phyloP scores from a whole-genome alignment of 1,284 basidiomycete species.

The Rhodotorula sp. region DNA sequence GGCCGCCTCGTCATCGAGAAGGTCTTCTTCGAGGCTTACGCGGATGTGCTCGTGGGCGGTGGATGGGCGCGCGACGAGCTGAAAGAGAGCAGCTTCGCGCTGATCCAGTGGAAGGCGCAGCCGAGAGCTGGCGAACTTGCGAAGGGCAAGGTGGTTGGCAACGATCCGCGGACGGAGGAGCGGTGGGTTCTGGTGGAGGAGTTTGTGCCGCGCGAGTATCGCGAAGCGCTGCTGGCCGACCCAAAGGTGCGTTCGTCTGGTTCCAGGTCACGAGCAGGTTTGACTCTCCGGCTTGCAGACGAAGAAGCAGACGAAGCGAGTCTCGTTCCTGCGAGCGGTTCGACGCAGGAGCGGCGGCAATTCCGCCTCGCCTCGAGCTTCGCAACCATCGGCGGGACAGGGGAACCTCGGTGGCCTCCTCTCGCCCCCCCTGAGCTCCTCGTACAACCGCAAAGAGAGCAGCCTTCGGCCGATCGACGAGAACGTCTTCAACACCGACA shows the following conservation, averaged over 20 bases:
- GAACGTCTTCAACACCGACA: conserved; percentile 20
- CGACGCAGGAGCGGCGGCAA: conserved; percentile 14
- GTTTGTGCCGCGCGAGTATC: conserved; percentile 45
- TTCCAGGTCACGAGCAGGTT: no score
- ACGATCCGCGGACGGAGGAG: conserved; percentile 38
- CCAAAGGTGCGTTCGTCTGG: conserved; percentile 32
- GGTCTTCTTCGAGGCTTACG: conserved; percentile 47
- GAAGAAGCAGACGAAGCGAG: conserved; percentile 29
- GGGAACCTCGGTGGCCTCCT: not conserved
- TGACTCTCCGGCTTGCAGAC: not conserved
- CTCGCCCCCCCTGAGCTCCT: conserved; percentile 3
- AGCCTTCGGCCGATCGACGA: conserved; percentile 33
- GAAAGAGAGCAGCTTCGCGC: conserved; percentile 45
- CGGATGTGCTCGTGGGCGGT: conserved; percentile 44
- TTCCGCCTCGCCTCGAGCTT: not conserved
- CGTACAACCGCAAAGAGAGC: not conserved
- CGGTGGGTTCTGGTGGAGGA: conserved; percentile 46
- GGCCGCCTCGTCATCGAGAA: conserved; percentile 40
- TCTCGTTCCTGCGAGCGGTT: conserved; percentile 40
- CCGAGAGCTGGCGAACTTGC: conserved; percentile 26
- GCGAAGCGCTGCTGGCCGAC: conserved; percentile 35
- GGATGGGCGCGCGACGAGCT: conserved; percentile 47
- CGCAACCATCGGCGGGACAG: not conserved
- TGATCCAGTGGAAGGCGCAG: conserved; percentile 43
- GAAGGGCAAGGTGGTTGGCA: not conserved